phyloP scores from a whole-genome alignment of 805 yeast genomes.

The Wickerhamiella cacticola region DNA sequence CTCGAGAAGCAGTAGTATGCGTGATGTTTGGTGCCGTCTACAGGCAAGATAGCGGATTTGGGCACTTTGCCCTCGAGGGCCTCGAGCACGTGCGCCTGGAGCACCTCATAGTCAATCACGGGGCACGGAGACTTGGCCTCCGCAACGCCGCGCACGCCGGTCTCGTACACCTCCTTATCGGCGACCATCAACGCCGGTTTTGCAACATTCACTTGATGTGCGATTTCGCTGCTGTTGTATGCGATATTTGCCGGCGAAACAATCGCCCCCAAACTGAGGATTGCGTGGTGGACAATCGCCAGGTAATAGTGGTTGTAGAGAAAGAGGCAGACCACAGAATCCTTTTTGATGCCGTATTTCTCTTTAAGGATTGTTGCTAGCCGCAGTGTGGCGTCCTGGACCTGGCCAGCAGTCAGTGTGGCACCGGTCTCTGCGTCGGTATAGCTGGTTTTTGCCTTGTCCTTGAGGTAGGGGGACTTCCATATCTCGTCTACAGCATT shows the following conservation, averaged over 20 bases:
- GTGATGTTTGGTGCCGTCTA: conserved; percentile 10
- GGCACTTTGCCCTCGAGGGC: neutral
- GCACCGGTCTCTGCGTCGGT: conserved; percentile 19
- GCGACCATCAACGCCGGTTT: conserved; percentile 4
- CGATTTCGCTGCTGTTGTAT: conserved; percentile 24
- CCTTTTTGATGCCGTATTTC: conserved; percentile 16
- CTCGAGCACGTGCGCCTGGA: neutral
- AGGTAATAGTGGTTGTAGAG: conserved; percentile 22
- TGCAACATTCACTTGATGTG: conserved; percentile 19
- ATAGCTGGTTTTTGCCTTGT: neutral
- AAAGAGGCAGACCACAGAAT: conserved; percentile 24
- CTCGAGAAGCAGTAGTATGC: conserved; percentile 24
- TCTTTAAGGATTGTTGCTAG: conserved; percentile 18
- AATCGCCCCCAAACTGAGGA: conserved; percentile 23
- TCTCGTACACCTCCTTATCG: neutral
- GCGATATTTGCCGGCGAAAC: conserved; percentile 26
- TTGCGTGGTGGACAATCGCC: conserved; percentile 24
- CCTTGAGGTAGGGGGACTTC: neutral
- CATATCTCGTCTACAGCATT: conserved; percentile 6
- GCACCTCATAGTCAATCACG: neutral
- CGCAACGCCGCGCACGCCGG: neutral
- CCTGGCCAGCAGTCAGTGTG: conserved; percentile 15
- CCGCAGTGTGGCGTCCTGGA: conserved; percentile 8
- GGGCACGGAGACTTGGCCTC: neutral
- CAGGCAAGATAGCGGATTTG: neutral